Percentiles rank a stretch among this genome's conserved stretches.
phyloP scores from a whole-genome alignment of 257 asterid species.

The Ehretia macrophylla region DNA sequence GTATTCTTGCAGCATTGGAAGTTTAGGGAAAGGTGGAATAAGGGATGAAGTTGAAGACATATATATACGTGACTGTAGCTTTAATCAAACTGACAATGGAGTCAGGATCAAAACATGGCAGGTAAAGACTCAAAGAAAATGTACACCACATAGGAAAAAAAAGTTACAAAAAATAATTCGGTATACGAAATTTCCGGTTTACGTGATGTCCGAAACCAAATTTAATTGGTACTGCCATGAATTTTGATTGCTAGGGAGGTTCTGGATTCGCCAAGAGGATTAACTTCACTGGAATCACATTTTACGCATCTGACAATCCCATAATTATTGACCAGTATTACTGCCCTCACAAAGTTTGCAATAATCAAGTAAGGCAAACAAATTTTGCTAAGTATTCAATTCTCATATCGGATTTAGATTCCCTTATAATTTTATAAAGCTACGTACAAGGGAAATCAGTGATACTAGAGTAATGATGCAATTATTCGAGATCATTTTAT shows the following conservation, averaged over 20 bases:
- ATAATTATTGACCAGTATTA: conserved; percentile 45
- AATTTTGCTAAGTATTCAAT: too few species aligned
- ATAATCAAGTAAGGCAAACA: not conserved
- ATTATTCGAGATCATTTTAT: not conserved
- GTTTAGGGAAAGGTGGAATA: conserved; percentile 37
- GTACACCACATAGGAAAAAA: not conserved
- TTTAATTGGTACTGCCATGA: not conserved
- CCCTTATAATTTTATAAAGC: too few species aligned
- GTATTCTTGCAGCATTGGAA: conserved; percentile 38
- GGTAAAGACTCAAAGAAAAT: conserved; percentile 21
- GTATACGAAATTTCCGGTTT: too few species aligned
- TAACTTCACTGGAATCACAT: conserved; percentile 33
- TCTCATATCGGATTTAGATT: too few species aligned
- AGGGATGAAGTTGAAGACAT: conserved; percentile 35
- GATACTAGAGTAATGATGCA: too few species aligned
- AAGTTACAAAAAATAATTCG: not conserved
- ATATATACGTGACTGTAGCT: conserved; percentile 32
- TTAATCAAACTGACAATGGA: conserved; percentile 35
- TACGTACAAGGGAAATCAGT: too few species aligned
- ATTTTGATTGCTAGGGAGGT: conserved; percentile 39
- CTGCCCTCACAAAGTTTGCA: conserved; percentile 17
- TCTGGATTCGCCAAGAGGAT: conserved; percentile 47
- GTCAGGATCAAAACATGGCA: conserved; percentile 68
- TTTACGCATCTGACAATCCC: conserved; percentile 17
- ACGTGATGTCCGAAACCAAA: too few species aligned